phyloP scores from a whole-genome alignment of 306 rosid species.

The Cucumis sativus region Cucumber_9930_V3 NC_026661.2:9725501-9726000 shows the following conservation, averaged over 20 bases:
- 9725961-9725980: not conserved
- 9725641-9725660: not conserved
- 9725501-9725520: constrained; percentile 88
- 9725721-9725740: not conserved
- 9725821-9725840: constrained; percentile 82
- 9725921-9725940: not conserved
- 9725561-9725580: not conserved
- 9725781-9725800: constrained; percentile 71
- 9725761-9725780: not conserved
- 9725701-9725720: not conserved
- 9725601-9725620: not conserved
- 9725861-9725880: constrained; percentile 89
- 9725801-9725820: constrained; percentile 74
- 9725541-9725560: constrained; percentile 47
- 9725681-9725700: not conserved
- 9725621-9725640: not conserved
- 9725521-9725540: constrained; percentile 77
- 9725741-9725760: not conserved
- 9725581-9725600: not conserved
- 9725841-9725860: constrained; percentile 99
- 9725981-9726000: constrained; percentile 5
- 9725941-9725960: not conserved
- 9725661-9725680: not conserved
- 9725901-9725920: not conserved
- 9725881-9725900: constrained; percentile 43